Evolutionary conservation across 2,329 filamentous ascomycete genomes (phyloP), one percentile per base, ranked within the genome.

Genomic region (Lachnellula suecica): DNA sequence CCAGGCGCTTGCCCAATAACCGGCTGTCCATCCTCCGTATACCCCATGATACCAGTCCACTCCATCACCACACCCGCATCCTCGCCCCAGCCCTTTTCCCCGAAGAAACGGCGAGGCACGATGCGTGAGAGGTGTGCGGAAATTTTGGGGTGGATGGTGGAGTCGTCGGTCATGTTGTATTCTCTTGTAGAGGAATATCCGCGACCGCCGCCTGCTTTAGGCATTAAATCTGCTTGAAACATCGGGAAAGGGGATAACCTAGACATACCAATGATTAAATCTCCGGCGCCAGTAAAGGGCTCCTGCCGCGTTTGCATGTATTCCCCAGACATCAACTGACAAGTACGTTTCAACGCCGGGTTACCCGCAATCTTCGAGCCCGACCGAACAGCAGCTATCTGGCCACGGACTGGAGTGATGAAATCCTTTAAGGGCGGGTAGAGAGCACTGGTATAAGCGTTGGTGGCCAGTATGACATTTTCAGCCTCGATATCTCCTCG

Each of bases 11-110:
- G 68, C 1, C 79, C 79, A 1, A 82, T 75, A 40, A 79, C 68
- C 0, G 79, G 78, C 40, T 77, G 66, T 0, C 71, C 71, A 58
- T 83, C 79, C 1, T 72, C 68, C 4, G 75, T 79, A 56, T 75
- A 80, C 0, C 77, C 79, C 76, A 81, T 82, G 59, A 82, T 79
- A 2, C 80, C 79, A 8, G 74, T 74, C 78, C 79, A 83, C 31
- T 76, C 71, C 37, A 59, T 63, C 20, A 74, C 66, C 9, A 78
- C 61, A 9, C 74, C 67, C 3, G 75, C 74, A 49, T 77, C 74
- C 4, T 64, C 63, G 9, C 76, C 78, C 78, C 78, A 82, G 38
- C 70, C 67, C 40, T 66, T 60, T 10, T 49, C 15, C 2, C 67
- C 65, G 47, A 71, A 70, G 41, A 63, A 63, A 8, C 52, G 53